Base-by-base conservation (phyloP, 768 basidiomycete genomes). In the Wakefieldia striispora region DNA sequence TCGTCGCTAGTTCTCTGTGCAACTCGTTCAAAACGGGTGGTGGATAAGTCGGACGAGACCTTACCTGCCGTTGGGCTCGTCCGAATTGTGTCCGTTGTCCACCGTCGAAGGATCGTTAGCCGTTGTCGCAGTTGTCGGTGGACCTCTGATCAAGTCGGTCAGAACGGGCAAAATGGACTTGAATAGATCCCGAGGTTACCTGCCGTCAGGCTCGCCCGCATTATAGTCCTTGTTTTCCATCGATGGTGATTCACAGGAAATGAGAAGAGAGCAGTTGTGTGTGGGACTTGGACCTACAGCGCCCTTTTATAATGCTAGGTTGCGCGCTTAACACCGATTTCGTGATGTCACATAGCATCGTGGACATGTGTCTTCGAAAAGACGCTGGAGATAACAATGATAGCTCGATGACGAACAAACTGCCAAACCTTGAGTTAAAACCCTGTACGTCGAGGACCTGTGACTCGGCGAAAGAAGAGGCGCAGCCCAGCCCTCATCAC, bases 231-330 rank as follows among this genome's bases (percentile, higher is more conserved):
- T 12, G 29, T 29, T 4, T 29, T 10, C 29, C 29, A 29, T 29
- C 29, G 29, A 12, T 1, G 29, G 12, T 29, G 29, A 29, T 29
- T 29, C n/a, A 29, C 33, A 33, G 33, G 33, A 5, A 33, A 33
- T 6, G 16, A 7, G 33, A 33, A 16, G 14, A 33, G 33, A 29
- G 6, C 29, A 13, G 2, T 10, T 20, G 3, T 27, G 37, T 6
- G 6, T 12, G 26, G 9, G 7, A 12, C 8, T n/a, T 1, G 37
- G 6, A 19, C 12, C 1, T 21, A 27, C 51, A 29, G 43, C 3
- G 44, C 40, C 51, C 50, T n/a, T n/a, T n/a, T 65, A 62, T 50
- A 55, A 47, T 46, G 27, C 21, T 61, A 53, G n/a, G 54, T 24
- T 19, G 14, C 12, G 16, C 29, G 12, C 24, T 3, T 17, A 8